Percentiles rank a stretch among this genome's conserved stretches.
Conservation (phyloP, 306 rosid species). For the Inga leiocalycina region DNA sequence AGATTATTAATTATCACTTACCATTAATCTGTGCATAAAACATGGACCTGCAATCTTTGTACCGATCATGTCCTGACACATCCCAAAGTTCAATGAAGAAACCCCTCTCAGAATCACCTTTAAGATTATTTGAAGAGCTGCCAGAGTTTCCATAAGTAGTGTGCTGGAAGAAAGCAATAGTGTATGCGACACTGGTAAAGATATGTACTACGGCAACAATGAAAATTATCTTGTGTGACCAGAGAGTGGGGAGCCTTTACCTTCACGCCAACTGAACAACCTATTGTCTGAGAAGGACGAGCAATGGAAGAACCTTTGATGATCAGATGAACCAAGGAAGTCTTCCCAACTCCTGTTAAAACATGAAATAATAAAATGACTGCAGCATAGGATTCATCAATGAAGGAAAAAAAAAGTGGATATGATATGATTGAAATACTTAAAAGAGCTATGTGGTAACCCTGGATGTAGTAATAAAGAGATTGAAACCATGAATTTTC, state of each 20-base stretch:
- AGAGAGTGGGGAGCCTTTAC: conserved; percentile 34
- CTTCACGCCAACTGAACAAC: conserved; percentile 76
- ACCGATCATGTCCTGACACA: conserved; percentile 77
- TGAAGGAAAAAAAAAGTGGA: neutral
- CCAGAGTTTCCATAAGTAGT: conserved; percentile 58
- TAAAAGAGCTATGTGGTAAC: neutral
- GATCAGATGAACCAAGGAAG: conserved; percentile 72
- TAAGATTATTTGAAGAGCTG: conserved; percentile 69
- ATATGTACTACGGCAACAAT: conserved; percentile 16
- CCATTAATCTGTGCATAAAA: conserved; percentile 79
- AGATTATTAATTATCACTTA: conserved; percentile 24
- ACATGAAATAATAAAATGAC: neutral
- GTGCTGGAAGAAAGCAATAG: conserved; percentile 46
- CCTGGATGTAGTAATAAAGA: neutral
- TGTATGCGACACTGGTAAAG: conserved; percentile 3
- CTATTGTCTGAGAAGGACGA: conserved; percentile 66
- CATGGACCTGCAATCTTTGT: conserved; percentile 69
- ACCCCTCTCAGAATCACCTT: conserved; percentile 71
- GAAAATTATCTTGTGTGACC: conserved; percentile 13
- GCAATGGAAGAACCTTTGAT: conserved; percentile 57
- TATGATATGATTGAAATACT: neutral
- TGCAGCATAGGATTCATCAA: neutral
- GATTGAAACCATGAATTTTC: neutral
- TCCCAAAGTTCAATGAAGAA: conserved; percentile 84
- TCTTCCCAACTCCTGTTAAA: conserved; percentile 70